Conservation (phyloP, 108 stramenopile species). For the Nitzschia putrida region DNA sequence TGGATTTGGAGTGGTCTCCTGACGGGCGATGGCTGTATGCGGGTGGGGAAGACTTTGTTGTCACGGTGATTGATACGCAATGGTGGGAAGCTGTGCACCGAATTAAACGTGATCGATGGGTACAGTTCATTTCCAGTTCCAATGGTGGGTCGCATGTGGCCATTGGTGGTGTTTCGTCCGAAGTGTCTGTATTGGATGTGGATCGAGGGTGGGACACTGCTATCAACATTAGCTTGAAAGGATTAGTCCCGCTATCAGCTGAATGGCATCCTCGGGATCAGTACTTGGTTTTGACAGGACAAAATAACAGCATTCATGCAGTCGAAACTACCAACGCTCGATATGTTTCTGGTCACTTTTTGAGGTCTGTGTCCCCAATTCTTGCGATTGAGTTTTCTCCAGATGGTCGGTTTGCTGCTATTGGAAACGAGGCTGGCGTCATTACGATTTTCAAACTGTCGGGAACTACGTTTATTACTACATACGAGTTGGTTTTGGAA, state of each 20-base stretch:
- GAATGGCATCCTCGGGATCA: slow-evolving; percentile 76
- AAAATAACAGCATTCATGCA: slow-evolving; percentile 61
- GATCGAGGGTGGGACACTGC: slow-evolving; percentile 57
- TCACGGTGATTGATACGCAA: slow-evolving; percentile 57
- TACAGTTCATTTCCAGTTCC: slow-evolving; percentile 65
- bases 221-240: slow-evolving; percentile 54
- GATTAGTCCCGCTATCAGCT: slow-evolving; percentile 59
- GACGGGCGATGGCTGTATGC: slow-evolving; percentile 64
- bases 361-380: slow-evolving; percentile 57
- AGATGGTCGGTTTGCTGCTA: slow-evolving; percentile 55
- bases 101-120: slow-evolving; percentile 66
- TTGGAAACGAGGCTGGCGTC: slow-evolving; percentile 72
- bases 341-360: slow-evolving; percentile 53
- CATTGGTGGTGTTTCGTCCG: slow-evolving; percentile 62
- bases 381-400: slow-evolving; percentile 62
- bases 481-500: slow-evolving; percentile 63
- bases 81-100: slow-evolving; percentile 52
- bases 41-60: slow-evolving; percentile 71
- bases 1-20: slow-evolving; percentile 65
- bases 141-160: slow-evolving; percentile 57
- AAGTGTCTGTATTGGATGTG: slow-evolving; percentile 63
- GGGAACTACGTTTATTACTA: slow-evolving; percentile 54
- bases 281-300: slow-evolving; percentile 63
- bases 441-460: slow-evolving; percentile 55
- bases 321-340: slow-evolving; percentile 65